These are phyloP conservation scores for Colletotrichum somersetense DNA, from an alignment of 2,329 filamentous ascomycete genomes.

Conservation along the genomic window DNA sequence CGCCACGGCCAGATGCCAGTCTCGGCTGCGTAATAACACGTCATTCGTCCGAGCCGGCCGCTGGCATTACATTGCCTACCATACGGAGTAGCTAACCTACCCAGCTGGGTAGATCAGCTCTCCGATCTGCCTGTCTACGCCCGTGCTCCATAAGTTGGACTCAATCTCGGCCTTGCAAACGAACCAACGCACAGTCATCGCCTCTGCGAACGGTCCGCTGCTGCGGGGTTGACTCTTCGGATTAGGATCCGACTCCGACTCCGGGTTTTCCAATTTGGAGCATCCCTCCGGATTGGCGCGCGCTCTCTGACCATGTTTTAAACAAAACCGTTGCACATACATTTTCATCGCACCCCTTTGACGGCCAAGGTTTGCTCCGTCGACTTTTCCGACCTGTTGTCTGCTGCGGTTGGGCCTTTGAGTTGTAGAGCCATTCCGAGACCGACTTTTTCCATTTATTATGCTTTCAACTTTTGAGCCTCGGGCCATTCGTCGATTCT, in stretches of 20 bases:
- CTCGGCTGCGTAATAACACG: constrained; percentile 20
- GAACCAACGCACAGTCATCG: constrained; percentile 6
- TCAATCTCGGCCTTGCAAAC: constrained; percentile 14
- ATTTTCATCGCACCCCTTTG: constrained; percentile 17
- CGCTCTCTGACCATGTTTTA: constrained; percentile 29
- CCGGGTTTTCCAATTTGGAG: background rate
- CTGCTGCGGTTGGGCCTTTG: background rate
- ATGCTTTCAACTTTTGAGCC: background rate
- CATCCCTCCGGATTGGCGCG: background rate
- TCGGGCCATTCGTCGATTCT: background rate
- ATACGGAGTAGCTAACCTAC: too few relatives aligned
- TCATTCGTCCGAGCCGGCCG: constrained; percentile 32
- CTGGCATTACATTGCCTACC: constrained; percentile 15
- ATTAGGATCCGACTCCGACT: background rate
- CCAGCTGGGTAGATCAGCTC: background rate
- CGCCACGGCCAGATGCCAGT: constrained; percentile 5
- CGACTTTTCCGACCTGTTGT: background rate
- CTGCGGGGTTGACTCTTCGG: background rate
- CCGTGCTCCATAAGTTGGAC: background rate
- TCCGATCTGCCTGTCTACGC: constrained; percentile 9
- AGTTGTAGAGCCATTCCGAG: background rate
- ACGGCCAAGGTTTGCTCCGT: background rate
- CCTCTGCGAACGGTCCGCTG: constrained; percentile 7
- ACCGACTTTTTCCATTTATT: background rate
- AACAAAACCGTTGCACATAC: constrained; percentile 27